A percentile compares a stretch with the other conserved stretches of the same genome.
These are phyloP conservation scores for Capronia epimyces DNA, from an alignment of 2,329 filamentous ascomycete species.

Conservation along the genomic window DNA sequence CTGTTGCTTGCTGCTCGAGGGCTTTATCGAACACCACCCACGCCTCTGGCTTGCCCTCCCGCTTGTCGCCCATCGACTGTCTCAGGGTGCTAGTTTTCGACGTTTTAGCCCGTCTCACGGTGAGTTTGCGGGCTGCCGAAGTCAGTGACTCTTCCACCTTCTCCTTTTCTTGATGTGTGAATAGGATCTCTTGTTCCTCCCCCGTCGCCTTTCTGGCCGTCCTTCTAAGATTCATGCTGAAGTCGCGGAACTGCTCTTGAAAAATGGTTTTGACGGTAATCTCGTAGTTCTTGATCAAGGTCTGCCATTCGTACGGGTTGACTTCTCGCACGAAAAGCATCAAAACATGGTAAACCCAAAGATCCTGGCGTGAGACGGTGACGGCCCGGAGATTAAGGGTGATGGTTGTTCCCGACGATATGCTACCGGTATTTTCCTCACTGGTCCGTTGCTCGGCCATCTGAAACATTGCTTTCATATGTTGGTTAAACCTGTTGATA, in stretches of 20 bases:
- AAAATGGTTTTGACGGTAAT: conserved; percentile 70
- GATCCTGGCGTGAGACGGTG: conserved; percentile 62
- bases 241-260: conserved; percentile 72
- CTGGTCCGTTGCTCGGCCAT: conserved; percentile 66
- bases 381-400: conserved; percentile 69
- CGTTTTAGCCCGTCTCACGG: conserved; percentile 89
- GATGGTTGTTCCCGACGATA: conserved; percentile 43
- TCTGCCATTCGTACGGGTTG: conserved; percentile 74
- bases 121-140: conserved; percentile 78
- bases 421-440: conserved; percentile 48
- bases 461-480: conserved; percentile 76
- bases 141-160: conserved; percentile 62
- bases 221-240: conserved; percentile 71
- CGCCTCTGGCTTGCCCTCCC: conserved; percentile 63
- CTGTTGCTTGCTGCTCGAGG: conserved; percentile 72
- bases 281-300: conserved; percentile 73
- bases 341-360: conserved; percentile 85
- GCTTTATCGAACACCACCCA: conserved; percentile 77
- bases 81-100: conserved; percentile 43
- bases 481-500: conserved; percentile 70
- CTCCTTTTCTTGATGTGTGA: conserved; percentile 85
- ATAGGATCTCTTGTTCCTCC: conserved; percentile 79
- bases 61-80: conserved; percentile 45
- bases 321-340: conserved; percentile 85
- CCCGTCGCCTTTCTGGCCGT: conserved; percentile 67